A percentile compares a stretch with the other conserved stretches of the same genome.
phyloP scores from a whole-genome alignment of 768 basidiomycete species.

The Mycena pura region DNA sequence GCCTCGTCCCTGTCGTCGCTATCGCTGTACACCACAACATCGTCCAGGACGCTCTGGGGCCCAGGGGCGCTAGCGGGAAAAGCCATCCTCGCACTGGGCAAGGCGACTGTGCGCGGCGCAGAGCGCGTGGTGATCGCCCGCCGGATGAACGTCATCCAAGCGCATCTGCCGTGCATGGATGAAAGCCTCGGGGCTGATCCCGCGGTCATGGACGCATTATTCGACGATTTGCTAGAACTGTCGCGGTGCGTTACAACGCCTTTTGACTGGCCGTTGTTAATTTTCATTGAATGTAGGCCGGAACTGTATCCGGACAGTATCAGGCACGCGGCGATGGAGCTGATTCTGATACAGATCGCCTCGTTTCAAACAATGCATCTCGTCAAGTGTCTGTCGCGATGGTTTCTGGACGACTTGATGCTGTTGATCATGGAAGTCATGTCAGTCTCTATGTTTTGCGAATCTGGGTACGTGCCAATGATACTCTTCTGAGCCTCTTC shows the following conservation, averaged over 20 bases:
- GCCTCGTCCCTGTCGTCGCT: conserved; percentile 16
- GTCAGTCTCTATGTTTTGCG: conserved; percentile 4
- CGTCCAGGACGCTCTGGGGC: conserved; percentile 24
- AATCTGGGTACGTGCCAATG: conserved; percentile 3
- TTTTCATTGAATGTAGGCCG: conserved; percentile 4
- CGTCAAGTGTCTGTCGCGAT: conserved; percentile 2
- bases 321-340: conserved; percentile 23
- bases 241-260: conserved; percentile 25
- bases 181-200: conserved; percentile 11
- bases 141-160: conserved; percentile 24
- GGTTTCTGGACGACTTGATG: conserved; percentile 18
- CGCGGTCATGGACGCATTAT: conserved; percentile 25
- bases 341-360: conserved; percentile 29
- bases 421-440: conserved; percentile 6
- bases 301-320: conserved; percentile 29
- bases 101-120: conserved; percentile 33
- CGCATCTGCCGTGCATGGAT: conserved; percentile 27
- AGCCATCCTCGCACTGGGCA: conserved; percentile 35
- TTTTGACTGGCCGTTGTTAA: too few species aligned
- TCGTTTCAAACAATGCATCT: conserved; percentile 17
- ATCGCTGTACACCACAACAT: conserved; percentile 19
- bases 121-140: conserved; percentile 32
- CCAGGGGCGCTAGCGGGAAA: conserved; percentile 35
- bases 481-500: neutral
- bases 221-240: conserved; percentile 37